Base-by-base conservation (phyloP, 176 grass and related monocot genomes). In the Juncus inflexus region DNA sequence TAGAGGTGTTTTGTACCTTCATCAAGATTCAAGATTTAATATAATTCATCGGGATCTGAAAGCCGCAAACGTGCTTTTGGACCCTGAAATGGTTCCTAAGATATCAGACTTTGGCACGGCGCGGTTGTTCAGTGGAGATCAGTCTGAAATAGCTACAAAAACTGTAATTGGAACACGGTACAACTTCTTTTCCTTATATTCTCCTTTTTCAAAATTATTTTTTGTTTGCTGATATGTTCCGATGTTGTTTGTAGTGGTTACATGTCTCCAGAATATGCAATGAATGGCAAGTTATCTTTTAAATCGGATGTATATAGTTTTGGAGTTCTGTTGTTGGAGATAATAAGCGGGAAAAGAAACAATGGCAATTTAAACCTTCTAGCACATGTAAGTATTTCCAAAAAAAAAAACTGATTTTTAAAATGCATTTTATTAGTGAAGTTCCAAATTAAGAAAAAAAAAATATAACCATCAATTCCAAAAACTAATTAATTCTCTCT, bases 251-350 rank as follows among this genome's bases (percentile, higher is more conserved):
- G 28, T 43, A 90, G 81, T 5, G 78, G 86, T 1, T 84, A 85
- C 5, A 85, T 90, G 86, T 81, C 78, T 0, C 86, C 86, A 12
- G 86, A 89, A 43, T 90, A 84, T 61, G 78, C 70, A 35, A 81
- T 90, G 81, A 55, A 81, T 51, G 81, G 86, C 3, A 12, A 54
- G 3, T 79, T 90, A 81, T 90, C 78, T 0, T 38, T 76, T 1
- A 90, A 90, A 74, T 90, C 81, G 0, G 81, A 84, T 50, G 67
- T 64, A 37, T 84, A 78, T 37, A 79, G 78, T 63, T 90, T 72
- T 35, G 86, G 81, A 52, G 74, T 81, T 19, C 13, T 84, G 0
- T 2, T 90, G 5, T 10, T 90, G 59, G 86, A 90, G 78, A 81
- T 79, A 61, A 53, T 84, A 1, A 90, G 74, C 53, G 74, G 81